phyloP scores from a whole-genome alignment of 2,329 filamentous ascomycete species.

The Xylariaceae sp. region DNA sequence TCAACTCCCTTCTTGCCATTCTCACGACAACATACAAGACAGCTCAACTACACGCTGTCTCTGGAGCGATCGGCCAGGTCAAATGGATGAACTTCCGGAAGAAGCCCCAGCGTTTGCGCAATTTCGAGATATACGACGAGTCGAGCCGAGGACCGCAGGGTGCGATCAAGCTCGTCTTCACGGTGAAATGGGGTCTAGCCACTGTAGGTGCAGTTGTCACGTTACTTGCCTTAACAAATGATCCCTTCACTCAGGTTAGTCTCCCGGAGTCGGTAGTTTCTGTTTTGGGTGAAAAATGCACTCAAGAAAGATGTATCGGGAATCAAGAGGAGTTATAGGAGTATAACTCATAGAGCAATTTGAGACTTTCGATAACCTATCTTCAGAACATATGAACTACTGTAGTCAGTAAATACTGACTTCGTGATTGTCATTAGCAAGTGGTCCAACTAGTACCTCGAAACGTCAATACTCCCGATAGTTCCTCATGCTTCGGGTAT shows the following conservation, averaged over 20 bases:
- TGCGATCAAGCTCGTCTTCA: conserved; percentile 5
- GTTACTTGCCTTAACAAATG: conserved; percentile 5
- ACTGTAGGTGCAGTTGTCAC: conserved; percentile 11
- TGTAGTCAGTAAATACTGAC: too few relatives aligned
- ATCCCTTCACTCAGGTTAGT: conserved; percentile 14
- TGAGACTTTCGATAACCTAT: too few relatives aligned
- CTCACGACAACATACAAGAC: conserved; percentile 12
- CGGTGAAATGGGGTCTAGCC: conserved; percentile 8
- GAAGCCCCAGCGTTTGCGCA: conserved; percentile 2
- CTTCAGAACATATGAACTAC: too few relatives aligned
- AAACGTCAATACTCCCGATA: conserved; percentile 9
- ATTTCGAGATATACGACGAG: conserved; percentile 14
- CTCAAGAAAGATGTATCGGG: too few relatives aligned
- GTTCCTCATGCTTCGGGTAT: conserved; percentile 3
- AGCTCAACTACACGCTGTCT: conserved; percentile 9
- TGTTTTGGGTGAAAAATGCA: too few relatives aligned
- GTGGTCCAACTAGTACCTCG: conserved; percentile 6
- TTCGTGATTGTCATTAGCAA: too few relatives aligned
- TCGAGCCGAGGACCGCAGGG: conserved; percentile 13
- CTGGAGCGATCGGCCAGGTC: conserved; percentile 11
- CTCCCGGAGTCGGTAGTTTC: too few relatives aligned
- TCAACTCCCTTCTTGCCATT: conserved; percentile 9
- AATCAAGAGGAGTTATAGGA: too few relatives aligned
- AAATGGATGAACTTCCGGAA: conserved; percentile 14
- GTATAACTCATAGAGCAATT: too few relatives aligned